Conservation (phyloP, 2,329 filamentous ascomycete species). For the Cladobotryum mycophilum region DNA sequence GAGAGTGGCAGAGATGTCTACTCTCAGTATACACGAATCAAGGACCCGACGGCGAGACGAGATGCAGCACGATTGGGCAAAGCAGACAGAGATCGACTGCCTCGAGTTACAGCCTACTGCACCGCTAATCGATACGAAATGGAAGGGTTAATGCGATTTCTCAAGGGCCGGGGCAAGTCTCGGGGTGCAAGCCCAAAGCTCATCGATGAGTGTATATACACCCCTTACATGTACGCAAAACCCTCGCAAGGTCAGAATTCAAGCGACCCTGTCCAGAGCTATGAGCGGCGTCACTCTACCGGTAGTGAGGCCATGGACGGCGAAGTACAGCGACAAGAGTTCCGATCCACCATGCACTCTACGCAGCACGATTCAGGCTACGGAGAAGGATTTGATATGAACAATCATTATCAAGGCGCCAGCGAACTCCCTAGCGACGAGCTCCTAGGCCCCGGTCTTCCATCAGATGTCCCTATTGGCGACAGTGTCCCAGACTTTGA, state of each 20-base stretch:
- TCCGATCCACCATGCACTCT: conserved; percentile 56
- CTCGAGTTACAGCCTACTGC: conserved; percentile 92
- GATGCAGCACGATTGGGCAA: conserved; percentile 92
- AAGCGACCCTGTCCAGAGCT: conserved; percentile 36
- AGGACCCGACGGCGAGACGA: conserved; percentile 85
- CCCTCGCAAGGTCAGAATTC: conserved; percentile 13
- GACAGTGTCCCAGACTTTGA: conserved; percentile 66
- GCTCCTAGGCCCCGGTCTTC: conserved; percentile 28
- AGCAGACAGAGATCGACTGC: conserved; percentile 79
- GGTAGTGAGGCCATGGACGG: conserved; percentile 52
- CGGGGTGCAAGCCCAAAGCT: conserved; percentile 80
- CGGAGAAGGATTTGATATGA: conserved; percentile 22
- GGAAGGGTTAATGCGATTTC: conserved; percentile 80
- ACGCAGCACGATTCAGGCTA: conserved; percentile 27
- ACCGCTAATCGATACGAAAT: conserved; percentile 88
- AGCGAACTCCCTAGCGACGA: conserved; percentile 25
- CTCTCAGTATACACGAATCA: conserved; percentile 95
- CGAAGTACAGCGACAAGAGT: conserved; percentile 41
- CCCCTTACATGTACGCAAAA: conserved; percentile 76
- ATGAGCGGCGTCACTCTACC: conserved; percentile 69
- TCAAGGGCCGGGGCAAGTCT: conserved; percentile 76
- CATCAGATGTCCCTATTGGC: conserved; percentile 33
- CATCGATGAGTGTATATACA: conserved; percentile 97
- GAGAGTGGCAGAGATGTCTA: conserved; percentile 95
- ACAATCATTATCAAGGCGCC: conserved; percentile 19